A percentile compares a stretch with the other conserved stretches of the same genome.
These are phyloP conservation scores for Candida germanica DNA, from an alignment of 805 yeast species.

Conservation along the genomic window DNA sequence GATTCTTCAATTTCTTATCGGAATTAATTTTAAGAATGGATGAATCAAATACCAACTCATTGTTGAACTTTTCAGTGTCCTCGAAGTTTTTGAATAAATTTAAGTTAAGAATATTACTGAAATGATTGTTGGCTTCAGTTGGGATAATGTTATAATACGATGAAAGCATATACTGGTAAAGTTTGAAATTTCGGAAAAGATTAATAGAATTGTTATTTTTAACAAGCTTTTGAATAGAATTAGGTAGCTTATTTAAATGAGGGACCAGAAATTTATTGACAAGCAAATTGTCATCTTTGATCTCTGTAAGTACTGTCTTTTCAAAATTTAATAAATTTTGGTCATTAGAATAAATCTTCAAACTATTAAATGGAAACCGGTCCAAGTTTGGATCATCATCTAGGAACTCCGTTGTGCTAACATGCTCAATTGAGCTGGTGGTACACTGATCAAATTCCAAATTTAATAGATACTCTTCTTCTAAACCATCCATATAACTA, in stretches of 20 bases:
- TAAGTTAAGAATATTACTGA: conserved; percentile 29
- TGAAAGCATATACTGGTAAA: conserved; percentile 38
- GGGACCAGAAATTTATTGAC: conserved; percentile 21
- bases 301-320: conserved; percentile 23
- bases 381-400: conserved; percentile 19
- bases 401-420: conserved; percentile 3
- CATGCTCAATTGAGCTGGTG: conserved; percentile 18
- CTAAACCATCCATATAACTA: conserved; percentile 4
- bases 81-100: conserved; percentile 40
- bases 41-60: conserved; percentile 27
- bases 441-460: conserved; percentile 33
- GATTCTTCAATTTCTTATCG: conserved; percentile 22
- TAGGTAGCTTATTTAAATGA: conserved; percentile 28
- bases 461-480: conserved; percentile 32
- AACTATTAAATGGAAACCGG: conserved; percentile 33
- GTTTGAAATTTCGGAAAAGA: conserved; percentile 29
- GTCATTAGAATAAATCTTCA: conserved; percentile 36
- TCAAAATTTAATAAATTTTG: conserved; percentile 35
- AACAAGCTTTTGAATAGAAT: conserved; percentile 33
- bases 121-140: conserved; percentile 32
- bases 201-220: conserved; percentile 27
- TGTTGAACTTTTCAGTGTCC: conserved; percentile 26
- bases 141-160: conserved; percentile 39
- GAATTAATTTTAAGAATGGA: conserved; percentile 20
- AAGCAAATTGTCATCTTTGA: conserved; percentile 22